Conservation (phyloP, 2,329 filamentous ascomycete genomes). For the Claviceps cyperi region DNA sequence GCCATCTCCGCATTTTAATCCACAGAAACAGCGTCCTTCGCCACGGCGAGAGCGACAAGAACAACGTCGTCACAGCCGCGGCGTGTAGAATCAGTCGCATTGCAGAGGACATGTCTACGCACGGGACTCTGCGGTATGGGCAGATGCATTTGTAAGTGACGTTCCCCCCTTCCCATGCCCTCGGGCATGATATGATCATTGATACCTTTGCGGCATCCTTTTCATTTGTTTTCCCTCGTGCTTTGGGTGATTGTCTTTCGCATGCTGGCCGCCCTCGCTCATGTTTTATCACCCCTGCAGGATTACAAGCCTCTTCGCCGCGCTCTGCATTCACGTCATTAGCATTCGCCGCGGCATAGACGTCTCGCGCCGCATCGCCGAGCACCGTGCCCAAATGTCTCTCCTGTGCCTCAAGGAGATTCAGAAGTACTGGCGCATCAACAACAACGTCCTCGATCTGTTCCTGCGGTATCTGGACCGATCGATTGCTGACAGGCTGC, state of each 20-base stretch:
- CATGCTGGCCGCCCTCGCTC: neutral
- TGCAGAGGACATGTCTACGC: slow-evolving; percentile 23
- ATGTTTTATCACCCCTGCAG: slow-evolving; percentile 6
- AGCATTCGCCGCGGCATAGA: slow-evolving; percentile 19
- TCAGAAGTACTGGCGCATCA: slow-evolving; percentile 26
- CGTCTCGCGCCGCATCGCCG: slow-evolving; percentile 20
- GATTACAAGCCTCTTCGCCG: slow-evolving; percentile 23
- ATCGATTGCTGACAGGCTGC: slow-evolving; percentile 21
- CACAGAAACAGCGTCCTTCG: slow-evolving; percentile 20
- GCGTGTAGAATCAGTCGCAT: slow-evolving; percentile 23
- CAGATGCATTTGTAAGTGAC: slow-evolving; percentile 23
- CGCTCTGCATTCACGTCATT: slow-evolving; percentile 24
- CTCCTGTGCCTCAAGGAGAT: slow-evolving; percentile 23
- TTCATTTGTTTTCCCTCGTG: too few species aligned
- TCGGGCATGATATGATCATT: too few species aligned
- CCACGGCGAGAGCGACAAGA: slow-evolving; percentile 13
- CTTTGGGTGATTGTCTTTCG: too few species aligned
- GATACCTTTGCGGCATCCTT: too few species aligned
- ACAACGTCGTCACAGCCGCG: slow-evolving; percentile 17
- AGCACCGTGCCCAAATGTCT: slow-evolving; percentile 23
- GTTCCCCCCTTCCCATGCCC: too few species aligned
- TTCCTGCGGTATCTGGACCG: slow-evolving; percentile 24
- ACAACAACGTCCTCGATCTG: slow-evolving; percentile 24
- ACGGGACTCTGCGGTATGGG: slow-evolving; percentile 19
- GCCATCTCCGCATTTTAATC: slow-evolving; percentile 22